These are phyloP conservation scores for Sonneratia alba DNA, from an alignment of 345 rosid species.

Conservation along the genomic window DNA sequence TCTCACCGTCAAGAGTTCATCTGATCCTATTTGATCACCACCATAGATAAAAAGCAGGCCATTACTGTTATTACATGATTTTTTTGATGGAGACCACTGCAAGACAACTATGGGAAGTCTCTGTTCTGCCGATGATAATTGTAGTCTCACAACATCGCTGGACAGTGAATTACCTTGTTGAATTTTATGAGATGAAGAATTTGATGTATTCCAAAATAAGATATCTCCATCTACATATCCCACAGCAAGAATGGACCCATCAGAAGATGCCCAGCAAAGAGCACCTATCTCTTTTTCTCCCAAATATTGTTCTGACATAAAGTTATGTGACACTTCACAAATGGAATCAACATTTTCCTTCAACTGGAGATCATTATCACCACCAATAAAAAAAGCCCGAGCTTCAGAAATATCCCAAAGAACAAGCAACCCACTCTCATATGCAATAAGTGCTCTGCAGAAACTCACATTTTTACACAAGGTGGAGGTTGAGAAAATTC, in stretches of 20 bases:
- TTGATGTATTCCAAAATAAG: conserved; percentile 52
- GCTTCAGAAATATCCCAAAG: conserved; percentile 59
- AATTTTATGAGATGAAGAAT: conserved; percentile 19
- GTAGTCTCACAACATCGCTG: conserved; percentile 47
- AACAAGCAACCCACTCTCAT: conserved; percentile 45
- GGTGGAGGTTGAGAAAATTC: not conserved
- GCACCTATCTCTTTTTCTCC: conserved; percentile 59
- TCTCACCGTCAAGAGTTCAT: conserved; percentile 57
- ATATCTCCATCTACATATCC: conserved; percentile 71
- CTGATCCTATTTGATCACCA: conserved; percentile 68
- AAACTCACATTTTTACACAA: not conserved
- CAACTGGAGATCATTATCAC: conserved; percentile 50
- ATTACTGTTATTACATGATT: conserved; percentile 26
- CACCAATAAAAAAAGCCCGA: conserved; percentile 42
- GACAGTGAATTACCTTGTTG: conserved; percentile 19
- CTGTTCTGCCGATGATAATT: conserved; percentile 45
- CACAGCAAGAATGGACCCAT: conserved; percentile 57
- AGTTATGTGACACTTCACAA: conserved; percentile 12
- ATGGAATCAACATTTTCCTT: conserved; percentile 25
- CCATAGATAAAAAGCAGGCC: conserved; percentile 60
- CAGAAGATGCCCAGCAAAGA: conserved; percentile 64
- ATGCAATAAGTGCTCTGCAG: conserved; percentile 63
- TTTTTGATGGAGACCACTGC: conserved; percentile 42
- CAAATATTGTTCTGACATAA: conserved; percentile 17
- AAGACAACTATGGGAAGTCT: conserved; percentile 64